These are phyloP conservation scores for Lasiosphaeris hirsuta DNA, from an alignment of 495 filamentous ascomycete species.

Conservation along the genomic window DNA sequence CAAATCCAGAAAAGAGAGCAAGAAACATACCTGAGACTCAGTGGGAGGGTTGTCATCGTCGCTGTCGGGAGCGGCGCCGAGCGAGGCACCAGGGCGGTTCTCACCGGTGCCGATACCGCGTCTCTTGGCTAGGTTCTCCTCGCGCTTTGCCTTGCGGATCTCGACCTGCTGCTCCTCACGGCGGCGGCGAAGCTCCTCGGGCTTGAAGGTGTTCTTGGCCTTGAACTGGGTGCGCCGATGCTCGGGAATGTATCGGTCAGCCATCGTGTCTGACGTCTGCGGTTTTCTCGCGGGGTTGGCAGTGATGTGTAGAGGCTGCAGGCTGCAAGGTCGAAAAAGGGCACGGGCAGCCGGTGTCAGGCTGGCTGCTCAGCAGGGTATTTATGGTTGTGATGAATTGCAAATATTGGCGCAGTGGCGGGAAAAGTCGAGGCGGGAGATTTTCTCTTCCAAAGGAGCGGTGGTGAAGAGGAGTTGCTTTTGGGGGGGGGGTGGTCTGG, in stretches of 20 bases:
- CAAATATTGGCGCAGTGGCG: neutral
- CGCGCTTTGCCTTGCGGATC: conserved; percentile 95
- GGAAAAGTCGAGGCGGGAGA: neutral
- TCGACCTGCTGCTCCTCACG: conserved; percentile 99
- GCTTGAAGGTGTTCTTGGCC: conserved; percentile 96
- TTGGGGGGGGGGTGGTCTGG: conserved; percentile 21
- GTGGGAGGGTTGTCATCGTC: conserved; percentile 94
- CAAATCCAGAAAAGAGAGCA: conserved; percentile 2
- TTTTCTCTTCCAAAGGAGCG: conserved; percentile 26
- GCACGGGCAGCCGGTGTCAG: neutral
- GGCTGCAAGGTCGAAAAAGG: conserved; percentile 24
- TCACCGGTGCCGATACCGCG: conserved; percentile 80
- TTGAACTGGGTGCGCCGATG: conserved; percentile 99
- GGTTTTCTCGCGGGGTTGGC: conserved; percentile 29
- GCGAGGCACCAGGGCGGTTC: conserved; percentile 78
- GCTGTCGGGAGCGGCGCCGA: conserved; percentile 87
- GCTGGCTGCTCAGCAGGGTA: neutral
- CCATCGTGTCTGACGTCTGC: conserved; percentile 60
- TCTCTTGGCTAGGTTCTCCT: conserved; percentile 97
- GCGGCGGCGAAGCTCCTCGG: conserved; percentile 95
- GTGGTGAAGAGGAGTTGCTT: conserved; percentile 21
- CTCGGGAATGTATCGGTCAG: conserved; percentile 98
- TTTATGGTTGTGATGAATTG: neutral
- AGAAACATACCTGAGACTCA: conserved; percentile 87
- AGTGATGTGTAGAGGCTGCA: conserved; percentile 29